A percentile compares a stretch with the other conserved stretches of the same genome.
phyloP scores from a whole-genome alignment of 805 yeast genomes.

The Spathaspora passalidarum region DNA sequence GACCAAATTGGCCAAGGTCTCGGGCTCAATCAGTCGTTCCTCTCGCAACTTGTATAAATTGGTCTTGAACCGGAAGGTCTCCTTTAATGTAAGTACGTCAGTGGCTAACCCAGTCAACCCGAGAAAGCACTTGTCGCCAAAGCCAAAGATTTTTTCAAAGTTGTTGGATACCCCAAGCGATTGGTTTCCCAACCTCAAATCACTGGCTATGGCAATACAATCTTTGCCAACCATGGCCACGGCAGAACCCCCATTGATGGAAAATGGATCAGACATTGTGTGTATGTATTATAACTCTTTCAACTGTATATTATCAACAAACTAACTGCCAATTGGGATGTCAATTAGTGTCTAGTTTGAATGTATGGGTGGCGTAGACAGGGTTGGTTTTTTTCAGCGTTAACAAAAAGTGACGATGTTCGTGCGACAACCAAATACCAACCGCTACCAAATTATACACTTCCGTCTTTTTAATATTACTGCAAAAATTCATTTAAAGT shows the following conservation, averaged over 20 bases:
- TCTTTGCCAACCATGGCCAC: slow-evolving; percentile 99
- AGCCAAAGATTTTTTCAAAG: slow-evolving; percentile 87
- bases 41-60: slow-evolving; percentile 88
- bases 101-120: slow-evolving; percentile 95
- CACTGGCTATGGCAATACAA: slow-evolving; percentile 97
- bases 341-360: too few relatives aligned
- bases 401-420: too few relatives aligned
- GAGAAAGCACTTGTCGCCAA: slow-evolving; percentile 75
- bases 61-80: slow-evolving; percentile 77
- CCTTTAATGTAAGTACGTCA: slow-evolving; percentile 84
- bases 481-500: too few relatives aligned
- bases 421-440: too few relatives aligned
- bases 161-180: slow-evolving; percentile 88
- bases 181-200: slow-evolving; percentile 89
- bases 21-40: slow-evolving; percentile 90
- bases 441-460: too few relatives aligned
- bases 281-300: too few relatives aligned
- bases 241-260: slow-evolving; percentile 86
- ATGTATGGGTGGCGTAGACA: background rate
- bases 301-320: background rate
- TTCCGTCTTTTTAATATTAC: too few relatives aligned
- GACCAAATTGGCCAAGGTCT: slow-evolving; percentile 87
- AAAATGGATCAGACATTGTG: slow-evolving; percentile 72
- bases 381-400: too few relatives aligned
- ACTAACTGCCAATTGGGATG: too few relatives aligned